Base-by-base conservation (phyloP, 345 rosid species). In the Clausena lansium region DNA sequence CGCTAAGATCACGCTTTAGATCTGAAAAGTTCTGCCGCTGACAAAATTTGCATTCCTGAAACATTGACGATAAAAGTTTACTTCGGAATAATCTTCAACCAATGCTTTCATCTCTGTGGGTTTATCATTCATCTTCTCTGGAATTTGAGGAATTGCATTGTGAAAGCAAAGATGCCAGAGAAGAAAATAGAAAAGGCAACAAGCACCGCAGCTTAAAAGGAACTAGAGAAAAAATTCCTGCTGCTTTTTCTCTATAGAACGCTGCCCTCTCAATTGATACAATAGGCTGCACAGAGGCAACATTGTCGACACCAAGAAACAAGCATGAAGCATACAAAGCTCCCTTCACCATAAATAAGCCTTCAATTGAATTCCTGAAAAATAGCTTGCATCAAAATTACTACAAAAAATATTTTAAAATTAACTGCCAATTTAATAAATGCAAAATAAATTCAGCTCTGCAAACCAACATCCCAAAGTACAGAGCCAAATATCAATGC, bases 161-260 rank as follows among this genome's bases (percentile, higher is more conserved):
- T 91, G 81, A 84, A 20, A 22, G 92, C 91, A 36, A 89, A 95
- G 68, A 73, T 62, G 9, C 76, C 22, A 71, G 93, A 95, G 89
- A 93, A 95, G 66, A 93, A 76, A 68, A 87, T 9, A 60, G 84
- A 78, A 62, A 93, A 93, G 36, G 82, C 87, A 27, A 89, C 7
- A 4, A 93, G 91, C 25, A 87, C 92, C 0, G 66, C 91, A 19
- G 39, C 89, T 15, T 93, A 89, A 68, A 93, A 36, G 94, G 71
- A 24, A 87, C 74, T 35, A 98, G 93, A 77, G 93, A 74, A 81
- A 88, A 91, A 94, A 93, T 89, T 82, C 98, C 94, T 7, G 98
- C 98, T 55, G 98, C 98, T 82, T 77, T 91, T 84, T 95, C 98
- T 82, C 98, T 87, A 66, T 93, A 95, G 84, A 95, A 93, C 4